Conservation (phyloP, 495 filamentous ascomycete species). For the Talaromyces adpressus region DNA sequence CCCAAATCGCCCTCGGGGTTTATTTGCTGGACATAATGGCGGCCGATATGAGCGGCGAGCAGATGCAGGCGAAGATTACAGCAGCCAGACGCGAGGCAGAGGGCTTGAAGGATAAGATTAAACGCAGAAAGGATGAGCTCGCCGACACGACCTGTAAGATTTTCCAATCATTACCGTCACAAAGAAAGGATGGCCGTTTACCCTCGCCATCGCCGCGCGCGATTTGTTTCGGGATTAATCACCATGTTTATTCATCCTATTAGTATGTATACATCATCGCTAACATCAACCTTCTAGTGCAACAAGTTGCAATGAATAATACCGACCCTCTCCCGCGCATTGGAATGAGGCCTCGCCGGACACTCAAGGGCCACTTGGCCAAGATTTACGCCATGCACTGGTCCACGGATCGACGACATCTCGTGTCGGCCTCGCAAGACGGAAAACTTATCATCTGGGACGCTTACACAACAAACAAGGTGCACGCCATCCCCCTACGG, state of each 20-base stretch:
- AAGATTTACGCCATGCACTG: constrained; percentile 99
- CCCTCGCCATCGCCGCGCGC: not conserved
- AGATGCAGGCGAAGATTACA: constrained; percentile 85
- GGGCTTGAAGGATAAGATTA: constrained; percentile 96
- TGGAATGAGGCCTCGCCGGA: constrained; percentile 92
- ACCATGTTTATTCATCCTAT: not conserved
- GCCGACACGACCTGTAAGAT: constrained; percentile 93
- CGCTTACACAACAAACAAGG: constrained; percentile 99
- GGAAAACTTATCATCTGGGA: constrained; percentile 99
- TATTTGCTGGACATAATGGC: constrained; percentile 31
- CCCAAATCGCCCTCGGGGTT: constrained; percentile 1
- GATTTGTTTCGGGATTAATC: not conserved
- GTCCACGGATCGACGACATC: constrained; percentile 96
- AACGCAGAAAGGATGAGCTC: constrained; percentile 98
- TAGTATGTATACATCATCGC: not conserved
- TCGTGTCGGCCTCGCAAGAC: constrained; percentile 97
- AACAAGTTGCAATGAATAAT: constrained; percentile 79
- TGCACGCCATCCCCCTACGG: constrained; percentile 95
- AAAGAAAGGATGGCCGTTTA: not conserved
- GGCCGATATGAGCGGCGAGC: constrained; percentile 62
- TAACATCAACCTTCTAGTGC: constrained; percentile 48
- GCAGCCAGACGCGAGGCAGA: constrained; percentile 96
- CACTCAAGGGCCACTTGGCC: constrained; percentile 92
- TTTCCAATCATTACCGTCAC: not conserved
- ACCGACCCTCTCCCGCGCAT: constrained; percentile 86